Base-by-base conservation (phyloP, 2,329 filamentous ascomycete genomes). In the Sodiomyces alkalinus region DNA sequence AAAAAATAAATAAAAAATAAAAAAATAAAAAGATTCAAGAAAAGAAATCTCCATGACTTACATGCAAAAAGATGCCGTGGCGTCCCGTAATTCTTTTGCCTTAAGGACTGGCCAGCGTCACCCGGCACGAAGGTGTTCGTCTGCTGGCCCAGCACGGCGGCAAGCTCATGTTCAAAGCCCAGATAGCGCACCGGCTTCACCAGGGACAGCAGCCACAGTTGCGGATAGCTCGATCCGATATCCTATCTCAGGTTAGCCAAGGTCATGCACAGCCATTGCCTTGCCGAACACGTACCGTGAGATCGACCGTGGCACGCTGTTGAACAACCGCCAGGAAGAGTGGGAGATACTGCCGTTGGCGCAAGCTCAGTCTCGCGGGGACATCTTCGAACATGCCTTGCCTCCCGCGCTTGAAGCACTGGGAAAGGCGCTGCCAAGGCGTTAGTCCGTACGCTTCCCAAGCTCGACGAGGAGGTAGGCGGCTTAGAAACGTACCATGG, bases 301-400 rank as follows among this genome's bases (percentile, higher is more conserved):
- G 62, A 28, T 65, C 57, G 19, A 60, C 50, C 13, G 64, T 42
- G 6, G 52, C 51, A 26, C 58, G 47, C 30, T 60, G 57, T 13
- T 71, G 44, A 7, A 75, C 45, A 1, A 52, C 56, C 3, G 57
- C 49, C 15, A 72, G 42, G 38, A 74, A 74, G 6, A 74, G 50
- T 1, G 60, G 48, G 11, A 67, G 38, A 29, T 58, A 60, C 31
- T 41, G 53, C n/a, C 64, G 54, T 27, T 60, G 55, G 4, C 49
- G 37, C 3, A 57, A 46, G 11, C 41, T 42, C 11, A 65, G 42
- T 8, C 52, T 50, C 8, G 51, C 52, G 1, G 57, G 54, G 7
- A 46, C 24, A 4, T 49, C 50, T 10, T 56, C 51, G 30, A 72
- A 73, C 3, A 73, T 41, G 19, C 56, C 52, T 34, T 67, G 66